phyloP scores from a whole-genome alignment of 2,329 filamentous ascomycete genomes.

The Trichoderma sp. region DNA sequence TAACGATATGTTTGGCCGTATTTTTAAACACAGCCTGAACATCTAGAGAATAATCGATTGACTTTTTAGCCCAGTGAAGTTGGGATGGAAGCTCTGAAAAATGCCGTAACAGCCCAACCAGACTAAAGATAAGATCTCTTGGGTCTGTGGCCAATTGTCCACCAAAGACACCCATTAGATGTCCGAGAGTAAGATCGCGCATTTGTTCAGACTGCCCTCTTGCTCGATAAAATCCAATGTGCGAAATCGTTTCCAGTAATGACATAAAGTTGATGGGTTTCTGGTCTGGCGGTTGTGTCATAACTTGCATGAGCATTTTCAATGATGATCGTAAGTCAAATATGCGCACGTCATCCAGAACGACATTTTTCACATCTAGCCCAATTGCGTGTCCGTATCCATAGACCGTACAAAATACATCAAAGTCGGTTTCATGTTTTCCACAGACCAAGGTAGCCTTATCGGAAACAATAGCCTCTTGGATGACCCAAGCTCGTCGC shows the following conservation, averaged over 20 bases:
- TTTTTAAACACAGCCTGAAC: background rate
- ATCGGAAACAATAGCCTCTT: background rate
- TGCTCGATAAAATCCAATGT: background rate
- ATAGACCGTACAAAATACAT: background rate
- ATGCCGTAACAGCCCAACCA: background rate
- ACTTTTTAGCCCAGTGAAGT: background rate
- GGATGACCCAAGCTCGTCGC: background rate
- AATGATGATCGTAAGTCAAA: background rate
- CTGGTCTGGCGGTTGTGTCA: accelerated
- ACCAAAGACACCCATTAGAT: background rate
- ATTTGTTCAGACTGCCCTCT: background rate
- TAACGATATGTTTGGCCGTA: background rate
- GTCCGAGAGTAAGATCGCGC: background rate
- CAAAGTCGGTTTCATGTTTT: background rate
- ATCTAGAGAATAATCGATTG: background rate
- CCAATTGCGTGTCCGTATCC: background rate
- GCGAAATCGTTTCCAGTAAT: background rate
- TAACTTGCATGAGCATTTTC: background rate
- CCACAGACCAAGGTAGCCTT: background rate
- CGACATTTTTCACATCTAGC: background rate
- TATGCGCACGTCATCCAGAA: background rate
- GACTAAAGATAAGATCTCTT: background rate
- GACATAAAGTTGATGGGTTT: background rate
- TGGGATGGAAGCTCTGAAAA: background rate
- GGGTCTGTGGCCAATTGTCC: background rate